Base-by-base conservation (phyloP, 1,139 yeast species). In the Sugiyamaella japonica region DNA sequence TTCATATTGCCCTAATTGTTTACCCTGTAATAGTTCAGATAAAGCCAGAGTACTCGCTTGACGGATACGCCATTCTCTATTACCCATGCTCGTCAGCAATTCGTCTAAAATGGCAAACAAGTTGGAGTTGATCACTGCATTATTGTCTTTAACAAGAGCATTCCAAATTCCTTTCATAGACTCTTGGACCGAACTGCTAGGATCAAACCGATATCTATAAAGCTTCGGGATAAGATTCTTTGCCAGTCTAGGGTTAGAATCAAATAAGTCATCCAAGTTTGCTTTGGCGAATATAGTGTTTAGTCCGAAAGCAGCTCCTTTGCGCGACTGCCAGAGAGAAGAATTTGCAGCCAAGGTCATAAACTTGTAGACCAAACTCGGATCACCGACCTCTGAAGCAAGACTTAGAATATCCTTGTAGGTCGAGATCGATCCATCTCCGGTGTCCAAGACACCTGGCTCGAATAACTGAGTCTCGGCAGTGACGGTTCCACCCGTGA, bases 371-470 rank as follows among this genome's bases (percentile, higher is more conserved):
- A 93, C 97, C 62, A 93, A 78, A 65, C 95, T 82, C 17, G 98
- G 96, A 69, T 93, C 97, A 41, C 98, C 98, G 4, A 90, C 95
- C 66, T 93, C 98, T 1, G 95, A 84, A 0, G 98, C 98, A 51
- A 93, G 76, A 63, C 78, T 86, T 62, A 91, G 74, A 32, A 91
- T 89, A 56, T 74, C 77, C 63, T 86, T 88, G 66, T 91, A 91
- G 0, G 97, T 90, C 0, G 96, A 87, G 2, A 91, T 84, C 0
- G 96, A 86, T 1, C 91, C 93, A 61, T 88, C 95, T 49, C 86
- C 86, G 0, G 96, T 89, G 50, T 81, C 85, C 63, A 91, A 72
- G 7, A 82, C 77, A 42, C 95, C 96, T 0, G 89, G 85, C 46
- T 89, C 96, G 68, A 93, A 93, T 15, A 93, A 73, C 65, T 89